Conservation (phyloP, 371 early-diverging fungal species). For the Homolaphlyctis polyrhiza region DNA sequence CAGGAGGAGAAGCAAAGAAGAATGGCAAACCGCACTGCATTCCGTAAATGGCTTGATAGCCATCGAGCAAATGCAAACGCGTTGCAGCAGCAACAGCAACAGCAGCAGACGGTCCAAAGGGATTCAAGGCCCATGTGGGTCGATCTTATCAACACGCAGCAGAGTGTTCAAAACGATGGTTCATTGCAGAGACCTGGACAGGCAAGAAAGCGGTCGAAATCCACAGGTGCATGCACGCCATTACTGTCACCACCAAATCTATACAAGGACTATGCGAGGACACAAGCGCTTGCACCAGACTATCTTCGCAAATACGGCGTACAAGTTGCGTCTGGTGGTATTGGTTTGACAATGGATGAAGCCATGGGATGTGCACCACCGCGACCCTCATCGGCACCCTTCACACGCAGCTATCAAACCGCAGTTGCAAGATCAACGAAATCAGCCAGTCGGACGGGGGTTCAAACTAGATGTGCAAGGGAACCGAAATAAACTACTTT, state of each 20-base stretch:
- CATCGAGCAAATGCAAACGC: too few species aligned
- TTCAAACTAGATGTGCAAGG: too few species aligned
- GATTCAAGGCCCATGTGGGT: not conserved
- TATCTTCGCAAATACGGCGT: conserved; percentile 10
- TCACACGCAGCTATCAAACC: not conserved
- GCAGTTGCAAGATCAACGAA: too few species aligned
- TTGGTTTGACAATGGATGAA: conserved; percentile 1
- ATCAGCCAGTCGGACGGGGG: too few species aligned
- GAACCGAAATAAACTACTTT: too few species aligned
- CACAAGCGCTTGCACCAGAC: conserved; percentile 7
- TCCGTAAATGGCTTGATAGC: not conserved
- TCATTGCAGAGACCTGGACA: too few species aligned
- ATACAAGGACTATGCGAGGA: conserved; percentile 9
- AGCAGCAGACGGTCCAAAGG: not conserved
- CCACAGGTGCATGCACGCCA: too few species aligned
- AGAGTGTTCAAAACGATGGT: too few species aligned
- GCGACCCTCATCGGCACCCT: not conserved
- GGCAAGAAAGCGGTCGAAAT: too few species aligned
- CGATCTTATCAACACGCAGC: too few species aligned
- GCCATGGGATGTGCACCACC: not conserved
- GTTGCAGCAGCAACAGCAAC: too few species aligned
- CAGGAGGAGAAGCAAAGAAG: not conserved
- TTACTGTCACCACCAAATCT: conserved; percentile 12
- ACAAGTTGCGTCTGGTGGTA: conserved; percentile 12
- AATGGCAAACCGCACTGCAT: not conserved